phyloP scores from a whole-genome alignment of 106 monocot species.

The Gastrodia elata region DNA sequence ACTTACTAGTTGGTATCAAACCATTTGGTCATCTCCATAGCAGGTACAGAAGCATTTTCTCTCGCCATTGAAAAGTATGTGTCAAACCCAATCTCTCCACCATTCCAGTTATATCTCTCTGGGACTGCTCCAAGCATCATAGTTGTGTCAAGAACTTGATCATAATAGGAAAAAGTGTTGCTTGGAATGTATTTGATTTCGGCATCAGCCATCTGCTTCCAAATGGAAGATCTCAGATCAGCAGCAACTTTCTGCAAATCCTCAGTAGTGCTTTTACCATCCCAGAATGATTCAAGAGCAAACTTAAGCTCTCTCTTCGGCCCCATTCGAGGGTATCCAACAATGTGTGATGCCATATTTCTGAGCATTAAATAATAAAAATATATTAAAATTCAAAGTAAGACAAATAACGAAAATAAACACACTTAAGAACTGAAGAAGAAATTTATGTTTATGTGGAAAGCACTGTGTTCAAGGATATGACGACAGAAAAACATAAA shows the following conservation, averaged over 20 bases:
- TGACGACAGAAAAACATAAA: no score
- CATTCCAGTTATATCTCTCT: constrained; percentile 67
- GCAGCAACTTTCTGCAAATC: constrained; percentile 79
- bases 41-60: constrained; percentile 88
- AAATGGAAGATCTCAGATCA: constrained; percentile 64
- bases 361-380: constrained; percentile 2
- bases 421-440: neutral
- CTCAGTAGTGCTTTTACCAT: constrained; percentile 68
- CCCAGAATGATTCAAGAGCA: constrained; percentile 89
- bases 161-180: constrained; percentile 85
- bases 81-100: constrained; percentile 84
- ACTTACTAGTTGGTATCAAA: constrained; percentile 99
- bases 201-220: constrained; percentile 80
- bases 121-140: constrained; percentile 98
- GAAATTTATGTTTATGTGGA: no score
- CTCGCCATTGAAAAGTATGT: constrained; percentile 95
- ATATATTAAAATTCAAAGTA: neutral
- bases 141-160: constrained; percentile 86
- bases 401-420: neutral
- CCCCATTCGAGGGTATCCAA: constrained; percentile 91
- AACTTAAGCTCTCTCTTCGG: constrained; percentile 96
- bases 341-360: constrained; percentile 79
- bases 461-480: no score
- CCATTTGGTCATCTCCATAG: constrained; percentile 99
- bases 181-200: constrained; percentile 82